A percentile compares a stretch with the other conserved stretches of the same genome.
These are phyloP conservation scores for Coemansia sp. DNA, from an alignment of 192 early-diverging fungal genomes.

Conservation along the genomic window DNA sequence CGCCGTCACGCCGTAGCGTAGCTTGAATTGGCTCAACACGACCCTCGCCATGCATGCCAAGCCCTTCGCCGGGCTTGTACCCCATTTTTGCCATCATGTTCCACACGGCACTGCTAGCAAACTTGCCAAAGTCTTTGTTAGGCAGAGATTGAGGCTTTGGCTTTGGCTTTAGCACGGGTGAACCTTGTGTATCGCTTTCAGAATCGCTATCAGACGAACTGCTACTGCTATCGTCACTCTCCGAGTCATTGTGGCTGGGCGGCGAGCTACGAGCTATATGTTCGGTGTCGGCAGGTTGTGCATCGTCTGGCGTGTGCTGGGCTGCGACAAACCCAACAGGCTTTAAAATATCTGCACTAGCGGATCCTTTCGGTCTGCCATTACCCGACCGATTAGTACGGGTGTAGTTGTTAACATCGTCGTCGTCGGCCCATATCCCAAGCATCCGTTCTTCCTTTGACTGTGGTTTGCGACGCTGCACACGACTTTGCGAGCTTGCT, in stretches of 20 bases:
- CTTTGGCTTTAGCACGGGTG: not conserved
- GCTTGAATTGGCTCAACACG: slow-evolving; percentile 91
- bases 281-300: not conserved
- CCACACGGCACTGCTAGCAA: slow-evolving; percentile 71
- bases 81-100: slow-evolving; percentile 90
- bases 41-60: slow-evolving; percentile 83
- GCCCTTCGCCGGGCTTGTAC: slow-evolving; percentile 81
- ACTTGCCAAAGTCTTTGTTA: slow-evolving; percentile 78
- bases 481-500: not conserved
- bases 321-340: slow-evolving; percentile 34
- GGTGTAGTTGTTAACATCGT: not conserved
- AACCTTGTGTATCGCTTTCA: not conserved
- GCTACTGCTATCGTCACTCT: not conserved
- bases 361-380: not conserved
- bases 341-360: not conserved
- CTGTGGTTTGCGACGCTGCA: not conserved
- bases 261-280: not conserved
- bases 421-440: slow-evolving; percentile 38
- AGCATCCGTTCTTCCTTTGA: slow-evolving; percentile 43
- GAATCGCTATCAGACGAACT: not conserved
- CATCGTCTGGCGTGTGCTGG: not conserved
- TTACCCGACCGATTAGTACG: not conserved
- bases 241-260: slow-evolving; percentile 5
- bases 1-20: slow-evolving; percentile 72
- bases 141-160: not conserved